Base-by-base conservation (phyloP, 768 basidiomycete genomes). In the Clavaria fumosa region DNA sequence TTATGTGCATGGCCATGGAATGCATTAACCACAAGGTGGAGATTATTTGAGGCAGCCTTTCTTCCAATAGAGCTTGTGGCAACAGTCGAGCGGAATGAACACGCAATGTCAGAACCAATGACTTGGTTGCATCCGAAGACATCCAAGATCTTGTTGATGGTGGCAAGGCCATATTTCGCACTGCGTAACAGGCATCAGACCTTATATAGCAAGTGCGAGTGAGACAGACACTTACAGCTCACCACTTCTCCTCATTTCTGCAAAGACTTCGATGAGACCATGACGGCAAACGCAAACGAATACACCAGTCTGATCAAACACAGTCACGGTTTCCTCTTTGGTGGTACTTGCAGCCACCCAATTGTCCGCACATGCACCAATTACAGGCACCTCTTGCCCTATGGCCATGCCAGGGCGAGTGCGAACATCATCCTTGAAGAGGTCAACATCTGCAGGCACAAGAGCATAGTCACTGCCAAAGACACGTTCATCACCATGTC, bases 251-350 rank as follows among this genome's bases (percentile, higher is more conserved):
- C 60, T 32, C 57, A 62, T 59, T 37, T 63, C 60, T 1, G 42
- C 41, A 0, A 59, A 30, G 34, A 46, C 47, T 1, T 57, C n/a
- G n/a, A n/a, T n/a, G n/a, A n/a, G n/a, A n/a, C n/a, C n/a, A n/a
- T n/a, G n/a, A n/a, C n/a, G n/a, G 40, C 62, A 64, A 7, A 51
- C 50, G 40, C 43, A 37, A 0, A 56, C 50, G 41, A 67, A 66
- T 7, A 62, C 45, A 0, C 63, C 60, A 0, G 57, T 53, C 47
- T 63, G 57, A 0, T 55, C 41, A 35, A 60, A 66, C 6, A 60
- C 44, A 3, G 41, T 46, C 21, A 37, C 51, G 55, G 57, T 15
- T 43, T 48, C 42, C 57, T 61, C 23, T 45, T 45, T 43, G 20
- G 60, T 52, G 0, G 45, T 41, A 0, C 47, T 42, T 1, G 47